Evolutionary conservation across 1,284 basidiomycete genomes (phyloP).

Genomic region (Austroboletus novae-zelandiae): DNA sequence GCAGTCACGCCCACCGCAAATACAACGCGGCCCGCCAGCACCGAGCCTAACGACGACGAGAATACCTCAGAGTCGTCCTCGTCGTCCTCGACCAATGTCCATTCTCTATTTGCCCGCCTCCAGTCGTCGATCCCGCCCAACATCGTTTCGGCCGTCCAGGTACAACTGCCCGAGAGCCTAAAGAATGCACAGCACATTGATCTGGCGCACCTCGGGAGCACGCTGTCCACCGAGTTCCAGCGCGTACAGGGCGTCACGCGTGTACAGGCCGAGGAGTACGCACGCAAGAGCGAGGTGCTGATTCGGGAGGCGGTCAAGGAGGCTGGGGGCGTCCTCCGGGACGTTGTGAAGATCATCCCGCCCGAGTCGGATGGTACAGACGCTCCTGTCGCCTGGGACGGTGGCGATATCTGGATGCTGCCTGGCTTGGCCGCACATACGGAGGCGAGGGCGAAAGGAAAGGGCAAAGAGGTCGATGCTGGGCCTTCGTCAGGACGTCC

Average conservation of each 20-base stretch:
- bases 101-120: conserved; percentile 63
- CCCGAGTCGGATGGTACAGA: conserved; percentile 52
- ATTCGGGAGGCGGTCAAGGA: conserved; percentile 70
- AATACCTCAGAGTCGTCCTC: conserved; percentile 19
- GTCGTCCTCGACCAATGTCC: conserved; percentile 27
- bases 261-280: conserved; percentile 81
- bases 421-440: conserved; percentile 38
- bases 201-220: conserved; percentile 61
- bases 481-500: conserved; percentile 33
- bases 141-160: conserved; percentile 66
- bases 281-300: conserved; percentile 72
- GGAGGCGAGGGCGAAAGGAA: conserved; percentile 23
- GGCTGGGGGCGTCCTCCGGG: conserved; percentile 73
- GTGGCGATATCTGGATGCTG: conserved; percentile 78
- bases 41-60: conserved; percentile 19
- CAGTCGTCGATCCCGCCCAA: conserved; percentile 72
- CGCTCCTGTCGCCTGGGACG: conserved; percentile 66
- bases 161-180: conserved; percentile 63
- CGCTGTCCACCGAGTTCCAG: conserved; percentile 68
- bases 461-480: conserved; percentile 41
- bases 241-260: conserved; percentile 70
- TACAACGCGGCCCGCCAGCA: conserved; percentile 25
- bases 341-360: conserved; percentile 88
- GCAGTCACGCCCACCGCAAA: conserved; percentile 22
- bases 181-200: conserved; percentile 64